Conservation (phyloP, 441 rosid genomes). For the Aleurites moluccanus region DNA sequence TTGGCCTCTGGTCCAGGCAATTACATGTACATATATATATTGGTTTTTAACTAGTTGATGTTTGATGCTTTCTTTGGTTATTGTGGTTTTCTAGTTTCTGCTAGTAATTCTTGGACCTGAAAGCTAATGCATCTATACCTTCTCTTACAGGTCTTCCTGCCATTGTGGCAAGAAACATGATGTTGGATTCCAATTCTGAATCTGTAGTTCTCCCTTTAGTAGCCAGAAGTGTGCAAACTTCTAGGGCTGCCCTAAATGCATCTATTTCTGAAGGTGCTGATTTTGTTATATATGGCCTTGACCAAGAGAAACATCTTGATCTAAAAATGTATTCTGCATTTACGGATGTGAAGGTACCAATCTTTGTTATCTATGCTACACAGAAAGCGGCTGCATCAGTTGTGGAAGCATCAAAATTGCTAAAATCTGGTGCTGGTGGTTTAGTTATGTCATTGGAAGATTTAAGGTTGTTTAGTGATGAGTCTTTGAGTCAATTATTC, state of each 20-base stretch:
- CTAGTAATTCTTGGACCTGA: neutral
- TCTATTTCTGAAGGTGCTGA: conserved; percentile 92
- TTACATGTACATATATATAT: neutral
- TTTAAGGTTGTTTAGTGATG: conserved; percentile 55
- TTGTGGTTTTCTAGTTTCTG: neutral
- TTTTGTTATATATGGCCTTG: conserved; percentile 59
- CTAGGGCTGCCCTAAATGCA: conserved; percentile 61
- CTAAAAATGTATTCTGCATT: conserved; percentile 37
- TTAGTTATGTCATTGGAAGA: conserved; percentile 72
- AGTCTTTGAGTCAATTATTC: conserved; percentile 48
- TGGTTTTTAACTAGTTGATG: neutral
- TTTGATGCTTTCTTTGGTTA: neutral
- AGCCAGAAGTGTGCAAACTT: conserved; percentile 66
- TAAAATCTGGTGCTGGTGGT: conserved; percentile 69
- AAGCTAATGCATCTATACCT: conserved; percentile 20
- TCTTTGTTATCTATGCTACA: conserved; percentile 41
- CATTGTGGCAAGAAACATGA: conserved; percentile 83
- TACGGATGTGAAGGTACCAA: conserved; percentile 61
- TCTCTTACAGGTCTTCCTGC: conserved; percentile 71
- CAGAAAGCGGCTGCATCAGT: conserved; percentile 24
- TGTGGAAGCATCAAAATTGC: conserved; percentile 38
- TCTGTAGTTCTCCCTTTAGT: conserved; percentile 83
- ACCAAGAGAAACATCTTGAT: conserved; percentile 38
- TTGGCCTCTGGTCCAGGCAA: no score
- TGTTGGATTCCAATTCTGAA: conserved; percentile 66